Conservation (phyloP, 306 rosid genomes). For the Citrullus mucosospermus region DNA sequence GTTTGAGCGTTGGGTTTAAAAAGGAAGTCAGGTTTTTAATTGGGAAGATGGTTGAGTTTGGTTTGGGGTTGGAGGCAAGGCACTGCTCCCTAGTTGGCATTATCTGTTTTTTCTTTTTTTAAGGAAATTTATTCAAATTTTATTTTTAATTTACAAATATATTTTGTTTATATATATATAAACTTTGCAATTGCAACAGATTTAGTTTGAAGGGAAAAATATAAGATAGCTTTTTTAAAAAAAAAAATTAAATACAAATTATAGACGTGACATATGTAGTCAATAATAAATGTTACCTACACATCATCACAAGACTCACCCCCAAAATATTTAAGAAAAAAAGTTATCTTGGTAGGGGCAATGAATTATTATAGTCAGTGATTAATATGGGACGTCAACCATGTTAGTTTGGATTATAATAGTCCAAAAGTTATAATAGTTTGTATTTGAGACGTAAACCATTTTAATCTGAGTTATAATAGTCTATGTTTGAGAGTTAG, state of each 20-base stretch:
- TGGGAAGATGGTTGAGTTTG: conserved; percentile 3
- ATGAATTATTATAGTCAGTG: too few relatives aligned
- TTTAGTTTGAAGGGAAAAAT: not conserved
- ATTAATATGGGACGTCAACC: too few relatives aligned
- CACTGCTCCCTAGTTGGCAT: conserved; percentile 5
- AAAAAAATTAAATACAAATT: not conserved
- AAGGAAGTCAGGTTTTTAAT: not conserved
- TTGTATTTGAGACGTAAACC: too few relatives aligned
- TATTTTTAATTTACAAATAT: not conserved
- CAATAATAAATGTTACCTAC: not conserved
- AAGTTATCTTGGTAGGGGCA: too few relatives aligned
- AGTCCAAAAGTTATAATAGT: too few relatives aligned
- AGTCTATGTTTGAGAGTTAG: too few relatives aligned
- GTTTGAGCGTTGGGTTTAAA: not conserved
- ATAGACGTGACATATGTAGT: not conserved
- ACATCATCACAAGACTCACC: too few relatives aligned
- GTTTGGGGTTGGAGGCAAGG: conserved; percentile 6
- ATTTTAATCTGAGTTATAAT: too few relatives aligned
- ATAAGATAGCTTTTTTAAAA: too few relatives aligned
- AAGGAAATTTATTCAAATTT: not conserved
- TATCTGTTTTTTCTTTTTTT: not conserved
- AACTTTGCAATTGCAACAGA: not conserved
- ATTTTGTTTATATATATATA: not conserved
- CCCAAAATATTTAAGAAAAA: too few relatives aligned
- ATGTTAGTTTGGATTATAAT: too few relatives aligned